Percentiles rank a stretch among this genome's conserved stretches.
Evolutionary conservation across 2,329 filamentous ascomycete species (phyloP).

Genomic region (Emmonsiellopsis sp.): DNA sequence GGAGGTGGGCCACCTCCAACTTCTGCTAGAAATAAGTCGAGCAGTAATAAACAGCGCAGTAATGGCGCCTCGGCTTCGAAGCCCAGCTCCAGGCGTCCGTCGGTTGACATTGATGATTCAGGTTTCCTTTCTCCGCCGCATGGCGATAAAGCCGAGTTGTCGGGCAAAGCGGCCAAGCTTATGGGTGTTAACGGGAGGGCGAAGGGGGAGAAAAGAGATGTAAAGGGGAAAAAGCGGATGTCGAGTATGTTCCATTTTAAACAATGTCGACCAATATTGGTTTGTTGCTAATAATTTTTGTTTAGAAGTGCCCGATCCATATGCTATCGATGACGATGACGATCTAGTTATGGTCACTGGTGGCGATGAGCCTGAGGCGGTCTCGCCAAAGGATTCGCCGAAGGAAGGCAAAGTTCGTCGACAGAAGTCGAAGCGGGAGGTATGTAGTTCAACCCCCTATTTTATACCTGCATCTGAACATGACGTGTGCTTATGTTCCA

Average conservation of each 20-base stretch:
- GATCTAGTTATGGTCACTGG: constrained; percentile 52
- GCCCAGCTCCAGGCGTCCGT: constrained; percentile 54
- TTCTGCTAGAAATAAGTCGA: constrained; percentile 51
- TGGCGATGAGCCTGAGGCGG: constrained; percentile 27
- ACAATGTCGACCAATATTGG: background rate
- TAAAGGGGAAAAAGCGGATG: background rate
- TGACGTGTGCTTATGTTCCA: constrained; percentile 8
- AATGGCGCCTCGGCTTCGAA: constrained; percentile 48
- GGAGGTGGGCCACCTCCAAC: constrained; percentile 47
- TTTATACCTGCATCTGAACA: background rate
- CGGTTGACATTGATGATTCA: constrained; percentile 53
- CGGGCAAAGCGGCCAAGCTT: constrained; percentile 69
- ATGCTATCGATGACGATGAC: constrained; percentile 57
- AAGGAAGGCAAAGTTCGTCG: constrained; percentile 22
- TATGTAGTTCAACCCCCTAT: constrained; percentile 12
- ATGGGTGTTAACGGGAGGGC: constrained; percentile 52
- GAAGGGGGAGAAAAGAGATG: constrained; percentile 35
- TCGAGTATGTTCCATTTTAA: constrained; percentile 1
- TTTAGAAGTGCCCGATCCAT: constrained; percentile 43
- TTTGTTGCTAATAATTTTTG: background rate
- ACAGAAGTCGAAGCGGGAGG: constrained; percentile 30
- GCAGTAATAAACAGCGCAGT: constrained; percentile 41
- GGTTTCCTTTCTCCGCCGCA: constrained; percentile 59
- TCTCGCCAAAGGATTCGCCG: constrained; percentile 23
- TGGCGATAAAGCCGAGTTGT: constrained; percentile 56